Evolutionary conservation across 106 monocot genomes (phyloP).

Genomic region (Dendrobium nobile): DNA sequence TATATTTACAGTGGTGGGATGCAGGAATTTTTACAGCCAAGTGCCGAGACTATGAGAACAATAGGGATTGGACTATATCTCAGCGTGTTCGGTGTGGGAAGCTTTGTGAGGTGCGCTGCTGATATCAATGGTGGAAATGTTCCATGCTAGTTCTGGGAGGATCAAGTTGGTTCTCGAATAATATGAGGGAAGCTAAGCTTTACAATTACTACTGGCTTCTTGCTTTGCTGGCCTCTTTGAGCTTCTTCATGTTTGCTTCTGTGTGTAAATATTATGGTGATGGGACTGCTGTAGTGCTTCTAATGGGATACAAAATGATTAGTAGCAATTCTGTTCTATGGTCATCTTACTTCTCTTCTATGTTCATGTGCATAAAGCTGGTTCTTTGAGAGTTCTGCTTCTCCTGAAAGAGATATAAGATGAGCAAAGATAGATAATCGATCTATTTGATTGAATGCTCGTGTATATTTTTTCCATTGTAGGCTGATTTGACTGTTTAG

Average conservation of each 20-base stretch:
- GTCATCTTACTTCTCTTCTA: too few species aligned
- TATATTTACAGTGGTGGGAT: conserved; percentile 91
- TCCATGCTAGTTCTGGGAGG: conserved; percentile 17
- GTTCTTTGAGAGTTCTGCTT: too few species aligned
- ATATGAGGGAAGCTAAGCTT: conserved; percentile 50
- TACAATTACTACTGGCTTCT: conserved; percentile 90
- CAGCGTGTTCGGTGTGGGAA: conserved; percentile 85
- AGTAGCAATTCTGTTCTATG: neutral
- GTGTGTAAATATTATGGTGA: conserved; percentile 36
- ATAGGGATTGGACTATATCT: conserved; percentile 84
- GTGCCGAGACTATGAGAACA: conserved; percentile 72
- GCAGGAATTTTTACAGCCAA: conserved; percentile 88
- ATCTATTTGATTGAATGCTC: too few species aligned
- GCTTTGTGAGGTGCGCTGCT: conserved; percentile 63
- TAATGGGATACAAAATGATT: neutral
- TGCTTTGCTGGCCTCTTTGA: conserved; percentile 45
- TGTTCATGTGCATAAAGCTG: too few species aligned
- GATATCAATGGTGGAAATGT: conserved; percentile 47
- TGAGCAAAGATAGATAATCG: too few species aligned
- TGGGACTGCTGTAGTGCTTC: neutral
- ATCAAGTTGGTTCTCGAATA: conserved; percentile 70
- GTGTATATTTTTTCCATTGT: too few species aligned
- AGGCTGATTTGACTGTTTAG: too few species aligned
- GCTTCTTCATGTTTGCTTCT: conserved; percentile 56
- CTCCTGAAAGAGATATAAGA: too few species aligned